Conservation (phyloP, 1,139 yeast genomes). For the Geotrichum candidum region DNA sequence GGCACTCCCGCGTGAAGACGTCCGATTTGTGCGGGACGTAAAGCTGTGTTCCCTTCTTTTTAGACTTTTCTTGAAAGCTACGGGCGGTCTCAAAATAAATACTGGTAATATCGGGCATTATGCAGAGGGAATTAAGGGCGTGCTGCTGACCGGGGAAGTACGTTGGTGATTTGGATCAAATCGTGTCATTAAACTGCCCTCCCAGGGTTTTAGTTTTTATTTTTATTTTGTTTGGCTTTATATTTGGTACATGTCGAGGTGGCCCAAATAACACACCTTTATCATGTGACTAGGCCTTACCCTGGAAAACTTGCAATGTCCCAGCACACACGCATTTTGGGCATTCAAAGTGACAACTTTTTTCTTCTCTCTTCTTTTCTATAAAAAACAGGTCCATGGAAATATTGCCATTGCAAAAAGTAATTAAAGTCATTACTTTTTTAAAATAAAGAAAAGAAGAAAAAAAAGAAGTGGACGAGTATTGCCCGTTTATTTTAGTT, state of each 20-base stretch:
- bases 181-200: no score
- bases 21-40: constrained; percentile 21
- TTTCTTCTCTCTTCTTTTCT: not conserved
- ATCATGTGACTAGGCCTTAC: not conserved
- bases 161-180: no score
- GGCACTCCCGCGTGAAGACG: constrained; percentile 27
- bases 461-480: not conserved
- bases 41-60: constrained; percentile 8
- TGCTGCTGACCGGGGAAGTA: not conserved
- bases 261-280: not conserved
- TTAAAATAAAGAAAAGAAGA: not conserved
- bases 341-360: no score
- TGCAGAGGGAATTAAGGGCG: not conserved
- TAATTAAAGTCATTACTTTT: not conserved
- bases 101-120: constrained; percentile 24
- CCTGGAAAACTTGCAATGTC: not conserved
- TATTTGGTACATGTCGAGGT: not conserved
- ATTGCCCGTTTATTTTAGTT: not conserved
- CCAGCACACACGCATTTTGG: no score
- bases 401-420: not conserved
- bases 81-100: constrained; percentile 25
- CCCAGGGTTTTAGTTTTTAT: not conserved
- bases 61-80: constrained; percentile 12
- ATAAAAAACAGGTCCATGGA: not conserved
- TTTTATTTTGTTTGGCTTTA: not conserved